Base-by-base conservation (phyloP, 2,329 filamentous ascomycete genomes). In the Purpureocillium lavendulum region DNA sequence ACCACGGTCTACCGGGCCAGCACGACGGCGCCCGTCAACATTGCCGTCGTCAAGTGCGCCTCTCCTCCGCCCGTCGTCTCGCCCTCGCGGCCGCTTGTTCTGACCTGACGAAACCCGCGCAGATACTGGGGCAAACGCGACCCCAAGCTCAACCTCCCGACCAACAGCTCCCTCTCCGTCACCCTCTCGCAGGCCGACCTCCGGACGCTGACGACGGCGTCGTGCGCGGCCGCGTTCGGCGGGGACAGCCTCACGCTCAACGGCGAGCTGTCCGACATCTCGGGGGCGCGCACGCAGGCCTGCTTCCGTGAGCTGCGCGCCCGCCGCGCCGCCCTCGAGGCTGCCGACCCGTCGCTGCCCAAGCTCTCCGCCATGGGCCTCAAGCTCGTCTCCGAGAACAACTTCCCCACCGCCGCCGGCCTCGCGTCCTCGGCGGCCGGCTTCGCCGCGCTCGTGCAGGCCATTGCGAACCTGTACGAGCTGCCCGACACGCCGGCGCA, bases 11-110 rank as follows among this genome's bases (percentile, higher is more conserved):
- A 94, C 71, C 84, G 88, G 55, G 87, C 92, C 52, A 96, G 86
- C 71, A 96, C 92, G 43, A 97, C 89, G 48, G 92, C 92, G 31
- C 92, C 90, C 12, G 90, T 97, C 58, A 97, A 97, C 71, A 97
- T 97, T 60, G 90, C 90, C 49, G 89, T 97, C 42, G 92, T 97
- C 69, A 97, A 97, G 84, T 94, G 57, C 39, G 61, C 40, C 16
- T 15, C 10, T 32, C 40, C n/a, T 24, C 17, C 21, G 15, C 11
- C 18, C n/a, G n/a, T n/a, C n/a, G n/a, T n/a, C n/a, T n/a, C n/a
- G n/a, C n/a, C n/a, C n/a, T n/a, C n/a, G n/a, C n/a, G n/a, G n/a
- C n/a, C n/a, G n/a, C n/a, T n/a, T 14, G 30, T 3, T 3, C 4
- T 15, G 17, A 16, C 12, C 38, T 34, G 18, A 34, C 15, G 8